phyloP scores from a whole-genome alignment of 139 green algal genomes.

The Chlorella ohadii region DNA sequence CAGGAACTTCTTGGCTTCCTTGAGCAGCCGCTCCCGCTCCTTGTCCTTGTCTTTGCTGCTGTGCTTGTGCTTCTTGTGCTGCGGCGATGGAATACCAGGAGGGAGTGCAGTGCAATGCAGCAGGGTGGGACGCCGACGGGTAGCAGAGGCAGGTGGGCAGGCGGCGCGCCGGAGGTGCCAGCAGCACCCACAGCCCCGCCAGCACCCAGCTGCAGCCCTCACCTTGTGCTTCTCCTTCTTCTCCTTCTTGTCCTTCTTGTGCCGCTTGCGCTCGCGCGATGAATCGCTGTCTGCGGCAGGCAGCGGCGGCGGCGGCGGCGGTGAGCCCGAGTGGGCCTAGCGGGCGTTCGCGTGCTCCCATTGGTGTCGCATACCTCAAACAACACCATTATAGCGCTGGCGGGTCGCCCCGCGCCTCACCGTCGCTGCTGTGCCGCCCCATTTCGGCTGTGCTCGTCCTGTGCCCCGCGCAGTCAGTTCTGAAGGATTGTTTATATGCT shows the following conservation, averaged over 20 bases:
- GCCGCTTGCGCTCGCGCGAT: slow-evolving; percentile 15
- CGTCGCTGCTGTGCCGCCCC: neutral
- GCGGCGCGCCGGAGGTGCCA: too few relatives aligned
- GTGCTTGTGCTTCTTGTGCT: slow-evolving; percentile 44
- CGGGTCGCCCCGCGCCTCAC: neutral
- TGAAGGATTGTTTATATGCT: too few relatives aligned
- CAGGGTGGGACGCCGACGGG: neutral
- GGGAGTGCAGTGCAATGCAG: neutral
- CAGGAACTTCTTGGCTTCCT: slow-evolving; percentile 48
- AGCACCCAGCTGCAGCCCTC: too few relatives aligned
- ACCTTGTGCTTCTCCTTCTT: slow-evolving; percentile 51
- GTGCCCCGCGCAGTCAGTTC: too few relatives aligned
- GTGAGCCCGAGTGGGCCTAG: neutral
- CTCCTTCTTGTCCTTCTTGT: slow-evolving; percentile 39
- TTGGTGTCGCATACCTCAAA: neutral
- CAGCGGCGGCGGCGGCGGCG: neutral
- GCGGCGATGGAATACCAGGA: neutral
- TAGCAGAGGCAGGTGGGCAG: too few relatives aligned
- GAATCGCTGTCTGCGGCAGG: slow-evolving; percentile 2
- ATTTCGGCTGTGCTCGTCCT: neutral
- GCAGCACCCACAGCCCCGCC: too few relatives aligned
- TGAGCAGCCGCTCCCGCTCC: slow-evolving; percentile 40
- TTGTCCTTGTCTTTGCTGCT: slow-evolving; percentile 36
- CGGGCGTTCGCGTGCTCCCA: neutral
- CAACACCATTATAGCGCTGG: too few relatives aligned